These are phyloP conservation scores for Fusarium sp. DNA, from an alignment of 2,329 filamentous ascomycete genomes.

Conservation along the genomic window DNA sequence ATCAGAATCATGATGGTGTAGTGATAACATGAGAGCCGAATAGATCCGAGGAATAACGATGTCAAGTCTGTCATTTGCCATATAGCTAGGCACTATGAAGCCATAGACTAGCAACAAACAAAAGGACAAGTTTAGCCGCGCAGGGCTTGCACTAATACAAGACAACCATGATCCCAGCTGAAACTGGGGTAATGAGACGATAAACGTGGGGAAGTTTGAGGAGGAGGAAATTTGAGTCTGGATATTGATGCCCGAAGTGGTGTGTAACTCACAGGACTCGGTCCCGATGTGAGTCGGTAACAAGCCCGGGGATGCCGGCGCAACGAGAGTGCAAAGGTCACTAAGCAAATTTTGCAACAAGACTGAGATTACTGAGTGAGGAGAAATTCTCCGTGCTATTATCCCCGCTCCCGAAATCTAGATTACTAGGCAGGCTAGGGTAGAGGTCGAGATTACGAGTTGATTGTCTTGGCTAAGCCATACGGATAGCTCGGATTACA, in stretches of 20 bases:
- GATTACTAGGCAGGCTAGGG: conserved; percentile 4
- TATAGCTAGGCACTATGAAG: neutral
- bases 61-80: neutral
- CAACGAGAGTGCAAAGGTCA: neutral
- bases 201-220: conserved; percentile 14
- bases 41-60: neutral
- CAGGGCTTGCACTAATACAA: conserved; percentile 9
- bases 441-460: neutral
- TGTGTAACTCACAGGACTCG: neutral
- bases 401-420: conserved; percentile 34
- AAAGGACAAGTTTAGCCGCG: conserved; percentile 13
- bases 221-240: neutral
- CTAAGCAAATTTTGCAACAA: neutral
- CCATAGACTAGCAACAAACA: neutral
- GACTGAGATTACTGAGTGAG: neutral
- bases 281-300: neutral
- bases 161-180: conserved; percentile 1
- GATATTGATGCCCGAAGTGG: conserved; percentile 27
- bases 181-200: conserved; percentile 20
- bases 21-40: neutral
- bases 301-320: neutral
- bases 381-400: conserved; percentile 16
- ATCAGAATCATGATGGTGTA: neutral
- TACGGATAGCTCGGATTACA: conserved; percentile 7
- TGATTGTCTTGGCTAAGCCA: neutral